phyloP scores from a whole-genome alignment of 2,329 filamentous ascomycete species.

The Trichoderma sp. region DNA sequence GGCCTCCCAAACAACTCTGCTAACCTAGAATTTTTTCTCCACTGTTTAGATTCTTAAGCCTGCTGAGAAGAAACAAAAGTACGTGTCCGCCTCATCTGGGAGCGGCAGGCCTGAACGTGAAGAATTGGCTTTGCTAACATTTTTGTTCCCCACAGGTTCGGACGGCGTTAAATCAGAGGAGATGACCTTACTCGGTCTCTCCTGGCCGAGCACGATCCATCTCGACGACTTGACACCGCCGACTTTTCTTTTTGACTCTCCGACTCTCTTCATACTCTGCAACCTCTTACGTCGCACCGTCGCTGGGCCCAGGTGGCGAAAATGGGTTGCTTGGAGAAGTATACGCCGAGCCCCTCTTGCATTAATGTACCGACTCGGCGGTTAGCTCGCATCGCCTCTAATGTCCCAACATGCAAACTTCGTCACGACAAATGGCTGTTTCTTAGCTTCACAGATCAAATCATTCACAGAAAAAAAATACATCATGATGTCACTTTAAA shows the following conservation, averaged over 20 bases:
- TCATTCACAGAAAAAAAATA: conserved; percentile 28
- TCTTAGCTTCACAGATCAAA: conserved; percentile 42
- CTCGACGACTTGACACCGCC: conserved; percentile 19
- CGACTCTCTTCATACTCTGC: conserved; percentile 22
- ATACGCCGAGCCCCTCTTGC: conserved; percentile 17
- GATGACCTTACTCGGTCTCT: conserved; percentile 20
- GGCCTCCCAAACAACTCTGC: background rate
- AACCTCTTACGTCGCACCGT: conserved; percentile 19
- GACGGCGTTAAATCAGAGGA: conserved; percentile 70
- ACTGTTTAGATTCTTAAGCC: conserved; percentile 84
- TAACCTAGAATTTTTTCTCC: background rate
- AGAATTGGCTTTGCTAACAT: background rate
- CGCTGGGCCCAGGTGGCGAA: conserved; percentile 20
- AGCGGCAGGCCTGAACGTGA: too few species aligned
- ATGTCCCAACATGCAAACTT: conserved; percentile 38
- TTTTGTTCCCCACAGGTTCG: conserved; percentile 53
- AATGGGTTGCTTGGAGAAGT: conserved; percentile 16
- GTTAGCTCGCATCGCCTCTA: conserved; percentile 32
- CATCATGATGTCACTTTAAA: conserved; percentile 20
- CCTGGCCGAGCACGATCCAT: conserved; percentile 22
- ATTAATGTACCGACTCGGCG: conserved; percentile 21
- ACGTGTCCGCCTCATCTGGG: background rate
- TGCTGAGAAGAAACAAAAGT: conserved; percentile 99
- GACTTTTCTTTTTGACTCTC: conserved; percentile 19
- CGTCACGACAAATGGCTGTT: conserved; percentile 42